phyloP scores from a whole-genome alignment of 2,329 filamentous ascomycete species.

The Pyricularia pennisetigena region DNA sequence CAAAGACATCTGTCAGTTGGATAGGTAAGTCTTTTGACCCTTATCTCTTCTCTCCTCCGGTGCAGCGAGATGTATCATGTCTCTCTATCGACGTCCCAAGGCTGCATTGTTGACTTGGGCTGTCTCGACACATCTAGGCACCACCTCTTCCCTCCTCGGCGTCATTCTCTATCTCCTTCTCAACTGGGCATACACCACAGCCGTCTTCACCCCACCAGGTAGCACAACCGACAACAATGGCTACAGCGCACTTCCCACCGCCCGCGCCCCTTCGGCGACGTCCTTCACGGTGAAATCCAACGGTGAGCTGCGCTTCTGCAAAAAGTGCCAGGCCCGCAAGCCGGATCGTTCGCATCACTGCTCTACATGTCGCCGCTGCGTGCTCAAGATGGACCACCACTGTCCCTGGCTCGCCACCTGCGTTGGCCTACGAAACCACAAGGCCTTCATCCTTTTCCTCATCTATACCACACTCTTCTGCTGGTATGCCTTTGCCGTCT shows the following conservation, averaged over 20 bases:
- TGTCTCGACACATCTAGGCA: conserved; percentile 27
- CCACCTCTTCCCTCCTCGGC: conserved; percentile 49
- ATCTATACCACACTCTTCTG: conserved; percentile 84
- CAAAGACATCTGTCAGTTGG: conserved; percentile 41
- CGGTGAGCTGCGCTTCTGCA: conserved; percentile 82
- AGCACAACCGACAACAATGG: conserved; percentile 54
- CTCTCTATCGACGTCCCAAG: not conserved
- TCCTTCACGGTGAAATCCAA: conserved; percentile 89
- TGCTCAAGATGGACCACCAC: conserved; percentile 99
- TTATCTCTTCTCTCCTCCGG: not conserved
- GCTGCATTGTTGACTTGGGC: not conserved
- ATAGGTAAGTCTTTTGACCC: conserved; percentile 36
- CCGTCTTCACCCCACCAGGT: conserved; percentile 88
- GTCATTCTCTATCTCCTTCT: conserved; percentile 66
- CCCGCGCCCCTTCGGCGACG: conserved; percentile 51
- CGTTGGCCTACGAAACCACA: conserved; percentile 90
- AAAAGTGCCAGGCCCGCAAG: conserved; percentile 92
- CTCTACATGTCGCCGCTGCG: conserved; percentile 86
- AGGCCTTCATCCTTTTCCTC: conserved; percentile 86
- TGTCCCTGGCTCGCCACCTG: conserved; percentile 97
- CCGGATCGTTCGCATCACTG: conserved; percentile 96
- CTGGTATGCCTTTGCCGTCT: conserved; percentile 68
- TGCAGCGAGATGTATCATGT: too few species aligned
- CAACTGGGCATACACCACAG: conserved; percentile 82
- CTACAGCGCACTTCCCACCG: conserved; percentile 76